Evolutionary conservation across 2,329 filamentous ascomycete genomes (phyloP), one percentile per base, ranked within the genome.

Genomic region (Karstenula rhodostoma): DNA sequence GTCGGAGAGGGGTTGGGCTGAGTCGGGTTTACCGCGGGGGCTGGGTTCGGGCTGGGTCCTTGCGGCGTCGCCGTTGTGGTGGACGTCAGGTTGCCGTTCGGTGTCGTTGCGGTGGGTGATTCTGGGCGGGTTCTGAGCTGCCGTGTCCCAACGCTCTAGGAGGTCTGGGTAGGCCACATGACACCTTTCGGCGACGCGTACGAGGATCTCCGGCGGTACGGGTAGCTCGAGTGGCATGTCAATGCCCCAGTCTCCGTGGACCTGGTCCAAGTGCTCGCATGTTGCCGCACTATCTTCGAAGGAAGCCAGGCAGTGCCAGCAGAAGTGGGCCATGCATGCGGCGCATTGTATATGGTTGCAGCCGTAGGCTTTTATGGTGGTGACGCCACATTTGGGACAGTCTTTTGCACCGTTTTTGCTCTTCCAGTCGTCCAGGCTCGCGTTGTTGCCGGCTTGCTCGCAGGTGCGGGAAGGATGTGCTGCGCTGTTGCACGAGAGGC

Each of bases 161-260:
- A 43, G 19, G 17, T 1, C 17, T 19, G 9, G 4, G 4, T 43
- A 12, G 8, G n/a, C 6, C 7, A 43, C n/a, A 43, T n/a, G 17
- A 12, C n/a, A n/a, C 40, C 40, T 43, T 43, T 9, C n/a, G 19
- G 40, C 40, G n/a, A 43, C 9, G 40, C 40, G 40, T 43, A 9
- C 40, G n/a, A 43, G 40, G 9, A 43, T 19, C 2, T 43, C n/a
- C 1, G 17, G 40, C 9, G 40, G 40, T 19, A 9, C 3, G n/a
- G 17, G n/a, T 22, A 22, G 40, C 17, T 19, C n/a, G 17, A 6
- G 40, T 43, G 5, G 5, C 9, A 6, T 7, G 1, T 56, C 29
- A 9, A 46, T 48, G 15, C 48, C 48, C 48, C 48, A 50, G 32
- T 50, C 32, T 10, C 50, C 71, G 59, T 50, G 48, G 4, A 29